A percentile compares a stretch with the other conserved stretches of the same genome.
These are phyloP conservation scores for Leccinum solheimii DNA, from an alignment of 1,284 basidiomycete genomes.

Conservation along the genomic window DNA sequence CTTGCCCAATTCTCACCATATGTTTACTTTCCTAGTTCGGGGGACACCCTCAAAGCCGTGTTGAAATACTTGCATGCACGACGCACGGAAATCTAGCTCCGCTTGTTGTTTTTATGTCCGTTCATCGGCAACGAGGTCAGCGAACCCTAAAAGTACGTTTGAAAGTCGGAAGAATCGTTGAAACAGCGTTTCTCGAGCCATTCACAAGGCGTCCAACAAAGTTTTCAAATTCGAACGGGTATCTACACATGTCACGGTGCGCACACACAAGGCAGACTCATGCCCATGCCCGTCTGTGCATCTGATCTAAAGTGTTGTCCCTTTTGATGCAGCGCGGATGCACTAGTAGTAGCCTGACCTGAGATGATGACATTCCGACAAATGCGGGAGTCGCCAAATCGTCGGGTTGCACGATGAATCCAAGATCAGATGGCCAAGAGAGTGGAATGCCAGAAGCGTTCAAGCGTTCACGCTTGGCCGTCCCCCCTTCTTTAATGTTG, in stretches of 20 bases:
- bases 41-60: not conserved
- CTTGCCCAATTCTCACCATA: not conserved
- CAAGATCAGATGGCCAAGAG: slow-evolving; percentile 10
- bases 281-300: not conserved
- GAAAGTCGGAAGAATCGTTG: slow-evolving; percentile 11
- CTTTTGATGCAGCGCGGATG: not conserved
- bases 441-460: not conserved
- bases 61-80: not conserved
- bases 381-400: slow-evolving; percentile 1
- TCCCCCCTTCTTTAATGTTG: not conserved
- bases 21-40: slow-evolving; percentile 1
- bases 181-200: slow-evolving; percentile 1
- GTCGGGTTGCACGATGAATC: not conserved
- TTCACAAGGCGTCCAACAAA: slow-evolving; percentile 1
- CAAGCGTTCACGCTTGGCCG: not conserved
- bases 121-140: slow-evolving; percentile 5
- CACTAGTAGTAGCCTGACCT: slow-evolving; percentile 1
- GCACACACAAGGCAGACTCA: not conserved
- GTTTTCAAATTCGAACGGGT: slow-evolving; percentile 8
- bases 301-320: not conserved
- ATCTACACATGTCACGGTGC: slow-evolving; percentile 1
- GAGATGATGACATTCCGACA: not conserved
- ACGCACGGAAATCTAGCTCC: slow-evolving; percentile 7
- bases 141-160: slow-evolving; percentile 15
- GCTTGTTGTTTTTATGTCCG: slow-evolving; percentile 16